phyloP scores from a whole-genome alignment of 768 basidiomycete species.

The Pleurotus giganteus region DNA sequence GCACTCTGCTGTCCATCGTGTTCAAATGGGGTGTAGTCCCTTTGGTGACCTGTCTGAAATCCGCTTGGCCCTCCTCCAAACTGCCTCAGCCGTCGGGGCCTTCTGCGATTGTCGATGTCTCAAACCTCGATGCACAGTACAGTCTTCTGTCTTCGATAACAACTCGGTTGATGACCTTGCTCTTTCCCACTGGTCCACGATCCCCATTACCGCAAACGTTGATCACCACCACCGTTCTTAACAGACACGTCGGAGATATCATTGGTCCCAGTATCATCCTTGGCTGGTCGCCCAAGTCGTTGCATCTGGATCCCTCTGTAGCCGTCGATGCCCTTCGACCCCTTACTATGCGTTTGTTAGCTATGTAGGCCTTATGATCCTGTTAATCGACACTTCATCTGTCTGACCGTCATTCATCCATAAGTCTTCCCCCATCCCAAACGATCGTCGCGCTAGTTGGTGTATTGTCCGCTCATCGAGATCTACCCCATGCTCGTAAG shows the following conservation, averaged over 20 bases:
- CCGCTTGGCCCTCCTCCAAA: conserved; percentile 35
- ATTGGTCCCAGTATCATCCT: conserved; percentile 59
- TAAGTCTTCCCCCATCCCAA: conserved; percentile 64
- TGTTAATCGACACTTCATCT: conserved; percentile 5
- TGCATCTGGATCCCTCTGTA: conserved; percentile 33
- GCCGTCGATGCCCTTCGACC: conserved; percentile 48
- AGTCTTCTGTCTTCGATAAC: conserved; percentile 40
- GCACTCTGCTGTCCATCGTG: conserved; percentile 62
- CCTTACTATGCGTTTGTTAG: conserved; percentile 53
- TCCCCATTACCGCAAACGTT: conserved; percentile 52
- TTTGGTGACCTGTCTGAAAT: conserved; percentile 41
- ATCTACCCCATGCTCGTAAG: conserved; percentile 52
- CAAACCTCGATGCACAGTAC: conserved; percentile 41
- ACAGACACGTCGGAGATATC: conserved; percentile 54
- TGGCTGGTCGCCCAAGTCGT: conserved; percentile 69
- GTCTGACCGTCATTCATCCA: conserved; percentile 2
- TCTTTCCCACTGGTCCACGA: conserved; percentile 55
- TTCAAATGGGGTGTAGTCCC: conserved; percentile 74
- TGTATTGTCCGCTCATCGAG: conserved; percentile 47
- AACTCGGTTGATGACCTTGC: conserved; percentile 40
- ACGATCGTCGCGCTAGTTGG: conserved; percentile 63
- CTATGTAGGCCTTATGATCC: conserved; percentile 47
- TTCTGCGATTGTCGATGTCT: conserved; percentile 43
- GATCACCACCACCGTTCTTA: conserved; percentile 58
- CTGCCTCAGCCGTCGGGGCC: conserved; percentile 11